Base-by-base conservation (phyloP, 129 eudicot species). In the Lactuca saligna region DNA sequence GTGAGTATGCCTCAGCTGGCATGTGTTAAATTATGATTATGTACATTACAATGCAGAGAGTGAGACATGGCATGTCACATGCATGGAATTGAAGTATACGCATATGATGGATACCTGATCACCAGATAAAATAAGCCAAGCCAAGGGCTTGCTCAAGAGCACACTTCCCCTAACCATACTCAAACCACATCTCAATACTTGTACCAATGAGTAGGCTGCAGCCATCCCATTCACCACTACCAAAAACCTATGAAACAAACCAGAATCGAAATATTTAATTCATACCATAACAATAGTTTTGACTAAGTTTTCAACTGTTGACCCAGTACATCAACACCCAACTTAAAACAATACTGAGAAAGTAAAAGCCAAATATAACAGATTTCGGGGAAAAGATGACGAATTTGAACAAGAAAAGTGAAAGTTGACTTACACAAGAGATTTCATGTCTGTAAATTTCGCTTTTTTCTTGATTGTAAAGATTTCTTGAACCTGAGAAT, bases 141-240 rank as follows among this genome's bases (percentile, higher is more conserved):
- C 88, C 79, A 82, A 78, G 78, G 92, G 78, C 75, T 86, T 86
- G 80, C 48, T 86, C 78, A 83, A 86, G 31, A 86, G 75, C 69
- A 83, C 88, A 80, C 61, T 80, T 67, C 88, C 86, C 59, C 78
- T 86, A 25, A 82, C 63, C 86, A 86, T 78, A 57, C 86, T 80
- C 57, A 81, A 58, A 39, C 70, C 79, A 78, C 92, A 86, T 82
- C 88, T 86, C 72, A 83, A 39, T 34, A 77, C 75, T 78, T 86
- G 92, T 55, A 80, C 66, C 64, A 86, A 56, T 49, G 92, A 86
- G 78, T 82, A 86, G 46, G 84, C 80, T 69, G 92, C 84, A 54
- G 80, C 82, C 70, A 86, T 25, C 75, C 88, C 91, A 78, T 82
- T 80, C n/a, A 81, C 88, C 35, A 78, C 41, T 33, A 86, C 91